Evolutionary conservation across 108 stramenopile genomes (phyloP).

Genomic region (Pseudonitzschia multiseries): DNA sequence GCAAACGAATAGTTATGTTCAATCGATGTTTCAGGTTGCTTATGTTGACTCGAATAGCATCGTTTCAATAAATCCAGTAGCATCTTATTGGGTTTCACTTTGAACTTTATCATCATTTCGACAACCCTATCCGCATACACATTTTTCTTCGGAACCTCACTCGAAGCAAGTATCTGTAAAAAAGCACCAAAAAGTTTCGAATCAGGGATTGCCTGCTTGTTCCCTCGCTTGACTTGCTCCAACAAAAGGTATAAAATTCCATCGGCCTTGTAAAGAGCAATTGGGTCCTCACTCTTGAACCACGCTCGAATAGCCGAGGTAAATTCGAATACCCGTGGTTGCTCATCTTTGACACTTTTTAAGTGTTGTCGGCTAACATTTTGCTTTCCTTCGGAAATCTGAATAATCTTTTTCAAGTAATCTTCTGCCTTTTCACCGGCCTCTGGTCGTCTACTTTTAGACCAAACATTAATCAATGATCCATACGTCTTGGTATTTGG

Average conservation of each 20-base stretch:
- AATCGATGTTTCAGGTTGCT: neutral
- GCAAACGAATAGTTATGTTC: neutral
- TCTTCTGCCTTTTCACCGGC: slow-evolving; percentile 36
- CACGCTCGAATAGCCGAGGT: slow-evolving; percentile 28
- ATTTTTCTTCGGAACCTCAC: slow-evolving; percentile 22
- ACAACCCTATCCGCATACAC: slow-evolving; percentile 23
- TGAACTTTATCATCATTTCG: slow-evolving; percentile 26
- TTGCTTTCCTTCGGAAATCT: slow-evolving; percentile 12
- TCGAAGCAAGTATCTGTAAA: slow-evolving; percentile 20
- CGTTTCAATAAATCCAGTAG: slow-evolving; percentile 19
- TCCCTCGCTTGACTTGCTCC: slow-evolving; percentile 19
- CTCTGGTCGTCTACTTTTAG: slow-evolving; percentile 53
- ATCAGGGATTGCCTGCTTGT: slow-evolving; percentile 20
- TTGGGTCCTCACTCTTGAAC: slow-evolving; percentile 45
- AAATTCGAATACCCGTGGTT: slow-evolving; percentile 27
- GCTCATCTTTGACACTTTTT: neutral
- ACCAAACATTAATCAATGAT: slow-evolving; percentile 65
- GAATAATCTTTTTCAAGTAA: slow-evolving; percentile 18
- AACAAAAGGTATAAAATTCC: slow-evolving; percentile 25
- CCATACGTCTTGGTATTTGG: slow-evolving; percentile 65
- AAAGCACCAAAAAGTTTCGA: slow-evolving; percentile 19
- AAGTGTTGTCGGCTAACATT: neutral
- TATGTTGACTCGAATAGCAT: neutral
- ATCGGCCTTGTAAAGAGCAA: slow-evolving; percentile 45
- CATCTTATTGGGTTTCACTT: slow-evolving; percentile 17